Evolutionary conservation across 2,329 filamentous ascomycete genomes (phyloP).

Genomic region (Verruconis gallopava): DNA sequence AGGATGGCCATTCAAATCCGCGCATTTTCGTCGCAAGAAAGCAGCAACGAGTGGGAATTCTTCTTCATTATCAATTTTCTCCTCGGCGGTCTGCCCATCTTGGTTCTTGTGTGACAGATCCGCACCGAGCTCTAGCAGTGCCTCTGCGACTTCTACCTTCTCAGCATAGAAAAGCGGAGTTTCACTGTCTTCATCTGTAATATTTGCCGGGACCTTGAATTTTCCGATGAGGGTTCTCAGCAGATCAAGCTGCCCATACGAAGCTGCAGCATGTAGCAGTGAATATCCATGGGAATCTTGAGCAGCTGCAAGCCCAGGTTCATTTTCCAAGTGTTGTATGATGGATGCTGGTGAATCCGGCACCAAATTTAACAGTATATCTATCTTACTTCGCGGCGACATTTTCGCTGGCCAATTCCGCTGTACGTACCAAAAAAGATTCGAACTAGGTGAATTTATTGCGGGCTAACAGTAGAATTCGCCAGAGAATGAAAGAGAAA

Average conservation of each 20-base stretch:
- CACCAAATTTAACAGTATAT: conserved; percentile 43
- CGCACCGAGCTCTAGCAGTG: conserved; percentile 66
- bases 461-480: no score
- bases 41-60: conserved; percentile 64
- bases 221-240: conserved; percentile 63
- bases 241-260: conserved; percentile 77
- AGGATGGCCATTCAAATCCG: conserved; percentile 15
- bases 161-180: conserved; percentile 93
- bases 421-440: no score
- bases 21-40: conserved; percentile 42
- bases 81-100: conserved; percentile 66
- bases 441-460: no score
- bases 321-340: conserved; percentile 57
- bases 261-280: conserved; percentile 81
- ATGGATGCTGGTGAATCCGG: conserved; percentile 69
- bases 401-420: no score
- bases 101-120: conserved; percentile 52
- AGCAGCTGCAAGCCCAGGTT: conserved; percentile 59
- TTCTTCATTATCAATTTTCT: conserved; percentile 67
- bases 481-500: no score
- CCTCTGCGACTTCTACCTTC: conserved; percentile 61
- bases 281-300: conserved; percentile 93
- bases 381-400: conserved; percentile 13
- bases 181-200: conserved; percentile 83
- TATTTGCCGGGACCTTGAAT: conserved; percentile 64